These are phyloP conservation scores for Tolypocladium sp. DNA, from an alignment of 2,329 filamentous ascomycete species.

Conservation along the genomic window DNA sequence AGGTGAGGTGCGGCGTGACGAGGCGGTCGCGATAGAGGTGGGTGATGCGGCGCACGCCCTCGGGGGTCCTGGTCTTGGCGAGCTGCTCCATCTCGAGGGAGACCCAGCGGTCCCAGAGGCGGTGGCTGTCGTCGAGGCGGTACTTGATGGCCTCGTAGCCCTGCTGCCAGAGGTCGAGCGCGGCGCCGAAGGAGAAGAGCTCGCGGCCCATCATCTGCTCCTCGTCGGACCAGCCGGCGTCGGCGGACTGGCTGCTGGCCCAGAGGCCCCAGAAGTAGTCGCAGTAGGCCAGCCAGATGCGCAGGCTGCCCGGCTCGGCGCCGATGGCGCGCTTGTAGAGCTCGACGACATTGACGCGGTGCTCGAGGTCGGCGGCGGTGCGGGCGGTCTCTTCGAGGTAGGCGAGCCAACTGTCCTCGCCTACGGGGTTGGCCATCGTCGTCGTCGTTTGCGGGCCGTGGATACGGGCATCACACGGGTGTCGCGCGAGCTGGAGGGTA, in stretches of 20 bases:
- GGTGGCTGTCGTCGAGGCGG: constrained; percentile 66
- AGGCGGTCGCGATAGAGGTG: constrained; percentile 64
- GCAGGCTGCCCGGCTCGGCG: constrained; percentile 65
- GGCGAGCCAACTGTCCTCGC: constrained; percentile 69
- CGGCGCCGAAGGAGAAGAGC: constrained; percentile 58
- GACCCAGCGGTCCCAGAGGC: constrained; percentile 72
- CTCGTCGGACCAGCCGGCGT: constrained; percentile 50
- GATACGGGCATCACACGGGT: constrained; percentile 3
- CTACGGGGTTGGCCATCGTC: constrained; percentile 49
- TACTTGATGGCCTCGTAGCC: constrained; percentile 64
- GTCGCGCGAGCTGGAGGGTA: neutral
- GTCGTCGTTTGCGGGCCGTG: neutral
- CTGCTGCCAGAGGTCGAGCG: constrained; percentile 61
- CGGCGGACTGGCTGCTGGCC: constrained; percentile 49
- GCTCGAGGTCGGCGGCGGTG: constrained; percentile 52
- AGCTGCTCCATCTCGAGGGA: constrained; percentile 63
- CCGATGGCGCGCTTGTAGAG: constrained; percentile 59
- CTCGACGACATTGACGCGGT: constrained; percentile 61
- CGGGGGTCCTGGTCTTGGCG: constrained; percentile 40
- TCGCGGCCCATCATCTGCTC: constrained; percentile 62
- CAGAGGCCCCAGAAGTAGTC: constrained; percentile 70
- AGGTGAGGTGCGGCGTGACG: constrained; percentile 61
- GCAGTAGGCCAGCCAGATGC: constrained; percentile 69
- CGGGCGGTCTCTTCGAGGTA: constrained; percentile 64
- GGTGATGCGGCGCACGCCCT: constrained; percentile 55